Evolutionary conservation across 352 stramenopile species (phyloP).

Genomic region (Thalassiosira delicatula): DNA sequence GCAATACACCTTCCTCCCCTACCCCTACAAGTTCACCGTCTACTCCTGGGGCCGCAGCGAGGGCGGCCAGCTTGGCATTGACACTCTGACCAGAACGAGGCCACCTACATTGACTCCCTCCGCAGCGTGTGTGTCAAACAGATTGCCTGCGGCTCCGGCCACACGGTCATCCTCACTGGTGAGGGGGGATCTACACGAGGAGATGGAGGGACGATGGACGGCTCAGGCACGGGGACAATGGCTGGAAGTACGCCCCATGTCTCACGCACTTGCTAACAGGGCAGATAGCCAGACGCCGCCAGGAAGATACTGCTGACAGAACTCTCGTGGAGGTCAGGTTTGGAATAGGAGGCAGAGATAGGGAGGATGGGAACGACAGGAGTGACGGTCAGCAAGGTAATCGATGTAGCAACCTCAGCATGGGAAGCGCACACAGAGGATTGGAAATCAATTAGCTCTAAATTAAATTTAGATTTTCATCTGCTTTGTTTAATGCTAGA

Average conservation of each 20-base stretch:
- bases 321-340: no score
- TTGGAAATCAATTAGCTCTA: no score
- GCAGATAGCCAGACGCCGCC: constrained; percentile 91
- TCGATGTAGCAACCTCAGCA: no score
- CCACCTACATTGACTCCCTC: constrained; percentile 75
- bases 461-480: no score
- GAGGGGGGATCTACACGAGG: constrained; percentile 84
- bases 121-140: constrained; percentile 74
- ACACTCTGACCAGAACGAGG: constrained; percentile 73
- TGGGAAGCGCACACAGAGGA: no score
- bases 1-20: constrained; percentile 25
- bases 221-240: constrained; percentile 87
- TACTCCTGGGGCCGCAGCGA: constrained; percentile 79
- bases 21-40: constrained; percentile 47
- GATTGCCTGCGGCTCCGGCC: constrained; percentile 82
- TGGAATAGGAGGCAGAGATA: no score
- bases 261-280: constrained; percentile 90
- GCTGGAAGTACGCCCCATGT: constrained; percentile 96
- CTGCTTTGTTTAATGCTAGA: no score
- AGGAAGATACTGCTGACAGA: no score
- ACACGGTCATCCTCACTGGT: constrained; percentile 81
- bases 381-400: no score
- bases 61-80: constrained; percentile 75
- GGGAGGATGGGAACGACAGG: no score
- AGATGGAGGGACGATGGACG: constrained; percentile 76